Evolutionary conservation across 2,329 filamentous ascomycete species (phyloP).

Genomic region (Neonectria neomacrospora): DNA sequence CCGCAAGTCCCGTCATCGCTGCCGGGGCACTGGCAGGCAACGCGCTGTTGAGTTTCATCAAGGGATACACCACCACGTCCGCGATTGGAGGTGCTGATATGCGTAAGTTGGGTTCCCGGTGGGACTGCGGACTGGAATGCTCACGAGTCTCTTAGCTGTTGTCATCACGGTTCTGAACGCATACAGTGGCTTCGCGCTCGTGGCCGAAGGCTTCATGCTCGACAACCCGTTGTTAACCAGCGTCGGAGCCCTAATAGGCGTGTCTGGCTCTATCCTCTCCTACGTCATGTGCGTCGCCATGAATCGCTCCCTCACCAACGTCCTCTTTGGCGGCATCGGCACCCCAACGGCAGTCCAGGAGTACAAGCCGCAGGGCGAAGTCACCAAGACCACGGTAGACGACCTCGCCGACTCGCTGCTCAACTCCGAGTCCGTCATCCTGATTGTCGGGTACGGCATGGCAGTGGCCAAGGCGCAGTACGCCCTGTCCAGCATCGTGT

Average conservation of each 20-base stretch:
- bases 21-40: slow-evolving; percentile 82
- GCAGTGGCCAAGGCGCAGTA: slow-evolving; percentile 94
- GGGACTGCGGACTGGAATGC: neutral
- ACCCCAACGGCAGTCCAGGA: slow-evolving; percentile 68
- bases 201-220: slow-evolving; percentile 92
- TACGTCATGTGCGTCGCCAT: slow-evolving; percentile 91
- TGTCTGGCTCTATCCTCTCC: slow-evolving; percentile 88
- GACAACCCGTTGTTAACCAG: slow-evolving; percentile 87
- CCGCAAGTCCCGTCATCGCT: slow-evolving; percentile 81
- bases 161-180: slow-evolving; percentile 92
- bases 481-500: slow-evolving; percentile 84
- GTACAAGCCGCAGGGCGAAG: slow-evolving; percentile 81
- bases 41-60: slow-evolving; percentile 81
- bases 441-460: slow-evolving; percentile 94
- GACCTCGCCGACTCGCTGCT: slow-evolving; percentile 81
- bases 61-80: slow-evolving; percentile 88
- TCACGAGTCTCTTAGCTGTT: slow-evolving; percentile 61
- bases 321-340: slow-evolving; percentile 85
- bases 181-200: slow-evolving; percentile 89
- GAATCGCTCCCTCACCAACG: slow-evolving; percentile 90
- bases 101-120: slow-evolving; percentile 59
- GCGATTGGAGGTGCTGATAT: slow-evolving; percentile 95
- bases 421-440: slow-evolving; percentile 85
- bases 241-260: slow-evolving; percentile 87
- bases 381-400: slow-evolving; percentile 82